Base-by-base conservation (phyloP, 805 yeast species). In the Metschnikowia lochheadii region DNA sequence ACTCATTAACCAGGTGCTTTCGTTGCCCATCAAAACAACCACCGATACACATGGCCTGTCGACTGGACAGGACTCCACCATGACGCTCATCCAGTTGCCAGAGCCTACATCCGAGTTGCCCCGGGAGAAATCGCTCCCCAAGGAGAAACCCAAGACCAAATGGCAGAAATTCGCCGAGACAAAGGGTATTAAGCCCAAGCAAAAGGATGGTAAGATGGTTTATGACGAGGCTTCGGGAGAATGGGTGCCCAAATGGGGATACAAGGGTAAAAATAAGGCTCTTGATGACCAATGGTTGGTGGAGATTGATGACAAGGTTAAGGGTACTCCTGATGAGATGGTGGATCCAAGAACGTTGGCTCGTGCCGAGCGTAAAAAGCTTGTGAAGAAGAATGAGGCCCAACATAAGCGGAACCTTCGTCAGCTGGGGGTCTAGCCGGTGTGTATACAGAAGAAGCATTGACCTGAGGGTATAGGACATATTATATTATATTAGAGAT, bases 171-270 rank as follows among this genome's bases (percentile, higher is more conserved):
- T 94, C 76, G 99, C 99, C 56, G 87, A 87, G 52, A 88, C 82
- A 79, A 94, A 94, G 74, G 98, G 98, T 63, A 94, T 94, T 67
- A 77, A 86, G 70, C 80, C 95, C 72, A 91, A 88, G 77, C 88
- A 87, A 53, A 90, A 85, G 67, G 84, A 87, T 29, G 97, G 96
- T 43, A 94, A 89, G 72, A 76, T 85, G 80, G 89, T 88, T 1
- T 94, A 74, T 61, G 96, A 94, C 68, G 98, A 94, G 68, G 94
- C 80, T 32, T 72, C 81, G 31, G 91, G 92, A 46, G 91, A 90
- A 70, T 94, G 99, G 99, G 96, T 86, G 54, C 92, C 96, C 61
- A 92, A 90, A 70, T 94, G 99, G 99, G 99, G 99, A 53, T 92
- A 86, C 75, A 85, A 87, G 57, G 98, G 98, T 63, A 82, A 83